Conservation (phyloP, 2,329 filamentous ascomycete species). For the Clonostachys sp. region DNA sequence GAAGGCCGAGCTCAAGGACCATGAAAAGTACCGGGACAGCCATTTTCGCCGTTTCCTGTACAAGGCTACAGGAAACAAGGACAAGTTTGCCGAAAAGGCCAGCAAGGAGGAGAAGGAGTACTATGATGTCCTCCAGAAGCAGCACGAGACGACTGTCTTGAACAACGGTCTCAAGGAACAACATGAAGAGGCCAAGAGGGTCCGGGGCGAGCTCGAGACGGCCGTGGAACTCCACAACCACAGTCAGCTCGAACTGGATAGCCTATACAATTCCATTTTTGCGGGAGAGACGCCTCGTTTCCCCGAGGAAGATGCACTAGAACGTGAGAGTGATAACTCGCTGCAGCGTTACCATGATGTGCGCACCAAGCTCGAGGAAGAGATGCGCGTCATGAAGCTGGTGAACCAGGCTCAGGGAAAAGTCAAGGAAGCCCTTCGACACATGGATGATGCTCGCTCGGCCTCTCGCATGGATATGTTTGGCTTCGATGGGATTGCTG, state of each 20-base stretch:
- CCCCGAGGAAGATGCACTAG: slow-evolving; percentile 45
- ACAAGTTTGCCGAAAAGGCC: slow-evolving; percentile 31
- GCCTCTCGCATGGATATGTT: slow-evolving; percentile 41
- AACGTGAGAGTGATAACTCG: slow-evolving; percentile 26
- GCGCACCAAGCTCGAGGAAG: slow-evolving; percentile 26
- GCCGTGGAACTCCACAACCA: slow-evolving; percentile 24
- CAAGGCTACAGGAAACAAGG: slow-evolving; percentile 41
- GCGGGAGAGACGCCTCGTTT: slow-evolving; percentile 45
- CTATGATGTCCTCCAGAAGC: slow-evolving; percentile 42
- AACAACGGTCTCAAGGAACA: slow-evolving; percentile 31
- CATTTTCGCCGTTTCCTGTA: slow-evolving; percentile 46
- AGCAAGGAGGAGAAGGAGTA: slow-evolving; percentile 47
- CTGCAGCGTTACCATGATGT: slow-evolving; percentile 28
- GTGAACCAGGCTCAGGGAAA: slow-evolving; percentile 29
- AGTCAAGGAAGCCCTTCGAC: slow-evolving; percentile 20
- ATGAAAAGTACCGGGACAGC: slow-evolving; percentile 47
- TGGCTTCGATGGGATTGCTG: slow-evolving; percentile 14
- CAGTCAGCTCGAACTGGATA: slow-evolving; percentile 41
- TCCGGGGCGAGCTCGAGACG: slow-evolving; percentile 25
- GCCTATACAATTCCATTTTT: slow-evolving; percentile 42
- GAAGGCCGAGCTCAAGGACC: slow-evolving; percentile 42
- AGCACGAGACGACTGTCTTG: slow-evolving; percentile 36
- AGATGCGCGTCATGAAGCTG: slow-evolving; percentile 32
- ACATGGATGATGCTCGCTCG: slow-evolving; percentile 35
- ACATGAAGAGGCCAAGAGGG: slow-evolving; percentile 30